A percentile compares a stretch with the other conserved stretches of the same genome.
Evolutionary conservation across 202 grass and related monocot genomes (phyloP).

Genomic region (Cymbopogon flexuosus): DNA sequence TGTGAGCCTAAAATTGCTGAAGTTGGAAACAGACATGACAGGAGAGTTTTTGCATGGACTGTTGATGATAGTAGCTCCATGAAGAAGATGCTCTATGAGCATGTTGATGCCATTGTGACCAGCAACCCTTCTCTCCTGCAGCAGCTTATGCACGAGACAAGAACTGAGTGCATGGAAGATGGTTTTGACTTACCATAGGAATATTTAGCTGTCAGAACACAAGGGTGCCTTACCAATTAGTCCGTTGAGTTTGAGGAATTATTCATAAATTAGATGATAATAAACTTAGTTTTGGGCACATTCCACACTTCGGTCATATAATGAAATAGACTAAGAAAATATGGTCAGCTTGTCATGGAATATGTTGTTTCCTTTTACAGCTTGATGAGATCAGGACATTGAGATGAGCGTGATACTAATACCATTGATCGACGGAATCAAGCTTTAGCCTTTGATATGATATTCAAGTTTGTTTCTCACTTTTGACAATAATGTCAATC

Average conservation of each 20-base stretch:
- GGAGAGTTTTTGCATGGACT: conserved; percentile 91
- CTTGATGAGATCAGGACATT: too few relatives aligned
- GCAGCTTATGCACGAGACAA: conserved; percentile 61
- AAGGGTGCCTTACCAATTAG: not conserved
- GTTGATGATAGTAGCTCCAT: conserved; percentile 72
- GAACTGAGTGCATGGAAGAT: conserved; percentile 64
- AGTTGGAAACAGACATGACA: conserved; percentile 47
- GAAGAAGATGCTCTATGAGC: conserved; percentile 66
- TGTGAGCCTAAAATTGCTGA: not conserved
- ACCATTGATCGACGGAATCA: too few relatives aligned
- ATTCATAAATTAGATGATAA: not conserved
- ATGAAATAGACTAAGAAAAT: not conserved
- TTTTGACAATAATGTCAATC: too few relatives aligned
- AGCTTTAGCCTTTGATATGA: too few relatives aligned
- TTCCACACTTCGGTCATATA: not conserved
- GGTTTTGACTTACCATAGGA: conserved; percentile 58
- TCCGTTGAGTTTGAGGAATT: not conserved
- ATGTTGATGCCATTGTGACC: conserved; percentile 79
- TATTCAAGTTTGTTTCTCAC: too few relatives aligned
- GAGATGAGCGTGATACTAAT: too few relatives aligned
- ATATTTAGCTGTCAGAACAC: not conserved
- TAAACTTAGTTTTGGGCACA: not conserved
- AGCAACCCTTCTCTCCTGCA: conserved; percentile 70
- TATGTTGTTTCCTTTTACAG: too few relatives aligned
- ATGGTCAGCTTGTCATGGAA: too few relatives aligned